Percentiles rank a stretch among this genome's conserved stretches.
Conservation (phyloP, 345 rosid species). For the Brassica juncea region DNA sequence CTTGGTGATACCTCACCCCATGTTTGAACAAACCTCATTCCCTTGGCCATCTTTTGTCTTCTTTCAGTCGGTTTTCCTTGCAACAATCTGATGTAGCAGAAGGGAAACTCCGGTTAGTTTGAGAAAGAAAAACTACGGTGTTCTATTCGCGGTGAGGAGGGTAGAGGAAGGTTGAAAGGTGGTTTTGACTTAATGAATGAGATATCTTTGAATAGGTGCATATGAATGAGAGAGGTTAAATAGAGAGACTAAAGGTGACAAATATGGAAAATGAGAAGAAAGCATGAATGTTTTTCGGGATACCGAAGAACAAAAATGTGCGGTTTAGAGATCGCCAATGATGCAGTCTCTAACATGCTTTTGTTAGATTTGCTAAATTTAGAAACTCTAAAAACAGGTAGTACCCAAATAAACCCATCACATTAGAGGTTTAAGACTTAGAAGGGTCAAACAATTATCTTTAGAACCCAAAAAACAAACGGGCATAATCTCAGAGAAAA, state of each 20-base stretch:
- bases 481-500: constrained; percentile 4
- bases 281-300: constrained; percentile 12
- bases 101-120: constrained; percentile 26
- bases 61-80: neutral
- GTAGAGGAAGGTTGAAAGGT: constrained; percentile 28
- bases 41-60: constrained; percentile 42
- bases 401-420: constrained; percentile 11
- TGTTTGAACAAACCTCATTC: constrained; percentile 39
- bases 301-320: constrained; percentile 2
- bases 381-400: constrained; percentile 31
- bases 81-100: neutral
- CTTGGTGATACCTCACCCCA: constrained; percentile 53
- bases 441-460: constrained; percentile 33
- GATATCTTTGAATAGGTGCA: constrained; percentile 25
- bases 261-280: constrained; percentile 29
- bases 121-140: neutral
- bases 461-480: constrained; percentile 12
- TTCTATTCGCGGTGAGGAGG: constrained; percentile 6
- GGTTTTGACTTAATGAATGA: constrained; percentile 26
- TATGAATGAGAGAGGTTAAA: constrained; percentile 24
- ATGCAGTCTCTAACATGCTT: constrained; percentile 23
- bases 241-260: constrained; percentile 25
- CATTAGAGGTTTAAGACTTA: constrained; percentile 7
- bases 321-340: constrained; percentile 7
- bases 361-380: constrained; percentile 30